These are phyloP conservation scores for Pythium grandisporangium DNA, from an alignment of 352 stramenopile genomes.

Conservation along the genomic window DNA sequence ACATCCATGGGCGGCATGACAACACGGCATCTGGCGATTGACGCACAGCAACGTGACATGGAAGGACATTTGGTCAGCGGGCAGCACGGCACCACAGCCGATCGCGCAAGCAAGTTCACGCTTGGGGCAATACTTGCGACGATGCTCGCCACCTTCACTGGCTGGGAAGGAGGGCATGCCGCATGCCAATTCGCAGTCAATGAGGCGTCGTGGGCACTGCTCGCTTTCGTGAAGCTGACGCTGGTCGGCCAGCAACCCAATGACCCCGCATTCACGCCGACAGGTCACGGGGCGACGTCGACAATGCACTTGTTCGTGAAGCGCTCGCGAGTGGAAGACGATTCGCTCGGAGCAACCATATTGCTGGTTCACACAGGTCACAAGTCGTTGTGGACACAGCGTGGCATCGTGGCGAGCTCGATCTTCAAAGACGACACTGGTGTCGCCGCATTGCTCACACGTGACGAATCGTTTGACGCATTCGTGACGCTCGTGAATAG, in stretches of 20 bases:
- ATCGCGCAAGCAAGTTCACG: conserved; percentile 30
- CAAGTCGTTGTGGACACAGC: conserved; percentile 23
- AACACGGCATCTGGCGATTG: conserved; percentile 31
- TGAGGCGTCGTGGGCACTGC: conserved; percentile 30
- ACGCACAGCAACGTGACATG: conserved; percentile 44
- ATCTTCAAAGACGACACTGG: conserved; percentile 26
- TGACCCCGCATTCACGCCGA: conserved; percentile 31
- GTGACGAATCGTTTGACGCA: conserved; percentile 36
- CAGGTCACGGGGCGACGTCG: conserved; percentile 41
- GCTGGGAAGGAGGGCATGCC: conserved; percentile 32
- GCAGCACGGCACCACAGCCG: conserved; percentile 38
- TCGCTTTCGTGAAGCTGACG: conserved; percentile 37
- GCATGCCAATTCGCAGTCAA: conserved; percentile 25
- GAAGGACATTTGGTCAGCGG: conserved; percentile 45
- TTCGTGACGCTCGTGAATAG: conserved; percentile 45
- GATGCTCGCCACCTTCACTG: conserved; percentile 26
- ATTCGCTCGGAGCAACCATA: conserved; percentile 35
- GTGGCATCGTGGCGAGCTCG: conserved; percentile 19
- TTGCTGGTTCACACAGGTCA: conserved; percentile 43
- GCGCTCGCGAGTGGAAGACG: conserved; percentile 18
- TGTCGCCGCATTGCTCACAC: conserved; percentile 38
- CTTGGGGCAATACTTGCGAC: conserved; percentile 37
- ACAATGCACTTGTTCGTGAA: conserved; percentile 44
- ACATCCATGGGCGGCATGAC: conserved; percentile 44
- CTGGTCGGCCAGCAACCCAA: conserved; percentile 26